Conservation (phyloP, 2,329 filamentous ascomycete species). For the Fusarium buxicola region DNA sequence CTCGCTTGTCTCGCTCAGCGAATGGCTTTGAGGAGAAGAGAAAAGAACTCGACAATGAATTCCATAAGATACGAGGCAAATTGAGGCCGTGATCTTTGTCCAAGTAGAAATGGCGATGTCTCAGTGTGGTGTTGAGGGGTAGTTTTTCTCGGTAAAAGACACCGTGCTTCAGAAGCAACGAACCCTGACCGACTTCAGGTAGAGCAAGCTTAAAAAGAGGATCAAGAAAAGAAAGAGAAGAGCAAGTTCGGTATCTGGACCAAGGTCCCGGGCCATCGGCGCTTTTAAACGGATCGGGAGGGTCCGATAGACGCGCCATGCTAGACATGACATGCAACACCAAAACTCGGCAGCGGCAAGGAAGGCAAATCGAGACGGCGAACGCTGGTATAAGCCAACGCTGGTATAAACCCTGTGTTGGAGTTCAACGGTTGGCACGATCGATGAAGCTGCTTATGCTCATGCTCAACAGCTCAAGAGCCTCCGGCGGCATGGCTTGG, state of each 20-base stretch:
- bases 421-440: background rate
- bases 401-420: too few species aligned
- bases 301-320: background rate
- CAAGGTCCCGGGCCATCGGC: slow-evolving; percentile 18
- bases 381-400: too few species aligned
- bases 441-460: too few species aligned
- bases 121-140: background rate
- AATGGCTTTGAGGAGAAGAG: slow-evolving; percentile 43
- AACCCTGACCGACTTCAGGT: too few species aligned
- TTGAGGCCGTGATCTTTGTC: background rate
- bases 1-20: slow-evolving; percentile 23
- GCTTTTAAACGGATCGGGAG: slow-evolving; percentile 21
- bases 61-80: slow-evolving; percentile 37
- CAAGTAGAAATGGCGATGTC: background rate
- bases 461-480: slow-evolving; percentile 3
- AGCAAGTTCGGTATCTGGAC: background rate
- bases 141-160: too few species aligned
- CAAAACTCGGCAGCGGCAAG: slow-evolving; percentile 11
- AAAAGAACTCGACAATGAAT: slow-evolving; percentile 44
- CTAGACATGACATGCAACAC: slow-evolving; percentile 13
- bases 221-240: background rate
- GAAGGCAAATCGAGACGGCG: background rate
- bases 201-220: slow-evolving; percentile 7
- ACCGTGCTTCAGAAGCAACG: too few species aligned
- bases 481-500: slow-evolving; percentile 2